These are phyloP conservation scores for Tuber aestivum DNA, from an alignment of 495 filamentous ascomycete species.

Conservation along the genomic window DNA sequence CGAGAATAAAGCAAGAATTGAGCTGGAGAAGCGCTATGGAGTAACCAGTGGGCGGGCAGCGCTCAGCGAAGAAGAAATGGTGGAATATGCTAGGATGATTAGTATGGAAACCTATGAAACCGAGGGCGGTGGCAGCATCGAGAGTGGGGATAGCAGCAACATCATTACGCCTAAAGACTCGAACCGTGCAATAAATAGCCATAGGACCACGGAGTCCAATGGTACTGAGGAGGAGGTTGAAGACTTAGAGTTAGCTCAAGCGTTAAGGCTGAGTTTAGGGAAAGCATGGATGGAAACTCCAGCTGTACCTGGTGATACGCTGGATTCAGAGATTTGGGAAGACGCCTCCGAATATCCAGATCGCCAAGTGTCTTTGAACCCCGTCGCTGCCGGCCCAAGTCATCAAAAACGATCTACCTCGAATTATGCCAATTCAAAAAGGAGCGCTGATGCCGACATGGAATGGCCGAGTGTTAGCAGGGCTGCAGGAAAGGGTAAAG, in stretches of 20 bases:
- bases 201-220: conserved; percentile 45
- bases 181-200: conserved; percentile 42
- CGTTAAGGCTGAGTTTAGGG: conserved; percentile 34
- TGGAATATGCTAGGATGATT: conserved; percentile 82
- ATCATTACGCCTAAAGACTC: conserved; percentile 25
- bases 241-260: conserved; percentile 62
- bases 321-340: conserved; percentile 18
- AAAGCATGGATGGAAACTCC: conserved; percentile 8
- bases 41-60: conserved; percentile 77
- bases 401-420: not conserved
- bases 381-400: not conserved
- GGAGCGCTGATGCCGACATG: conserved; percentile 7
- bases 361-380: not conserved
- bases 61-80: conserved; percentile 76
- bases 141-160: conserved; percentile 21
- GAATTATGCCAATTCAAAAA: not conserved
- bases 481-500: conserved; percentile 14
- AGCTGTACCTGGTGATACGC: not conserved
- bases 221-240: conserved; percentile 47
- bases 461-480: conserved; percentile 18
- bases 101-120: conserved; percentile 67
- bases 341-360: conserved; percentile 7
- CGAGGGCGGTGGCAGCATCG: conserved; percentile 43
- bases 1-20: conserved; percentile 53
- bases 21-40: conserved; percentile 61